Evolutionary conservation across 106 monocot species (phyloP).

Genomic region (Acanthochlamys bracteata): DNA sequence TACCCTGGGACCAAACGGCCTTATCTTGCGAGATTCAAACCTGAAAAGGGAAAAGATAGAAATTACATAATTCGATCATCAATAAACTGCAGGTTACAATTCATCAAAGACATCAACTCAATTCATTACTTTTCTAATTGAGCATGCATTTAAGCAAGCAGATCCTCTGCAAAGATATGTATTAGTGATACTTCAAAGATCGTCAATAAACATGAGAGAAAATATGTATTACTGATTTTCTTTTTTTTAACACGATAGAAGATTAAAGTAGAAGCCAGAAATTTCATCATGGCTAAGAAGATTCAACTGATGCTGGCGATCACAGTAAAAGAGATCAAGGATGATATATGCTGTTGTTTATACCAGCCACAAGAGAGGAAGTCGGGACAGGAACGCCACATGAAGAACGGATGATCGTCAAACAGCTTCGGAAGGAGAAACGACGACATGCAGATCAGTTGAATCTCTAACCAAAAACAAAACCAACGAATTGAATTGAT

Average conservation of each 20-base stretch:
- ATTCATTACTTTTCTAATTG: neutral
- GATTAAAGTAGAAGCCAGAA: too few relatives aligned
- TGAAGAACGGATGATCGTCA: constrained; percentile 28
- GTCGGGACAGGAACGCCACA: constrained; percentile 66
- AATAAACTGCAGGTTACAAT: neutral
- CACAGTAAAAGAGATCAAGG: neutral
- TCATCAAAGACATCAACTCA: neutral
- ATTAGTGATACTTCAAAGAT: too few relatives aligned
- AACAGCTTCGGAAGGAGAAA: neutral
- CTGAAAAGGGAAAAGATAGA: constrained; percentile 15
- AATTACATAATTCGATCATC: neutral
- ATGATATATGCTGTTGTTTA: neutral
- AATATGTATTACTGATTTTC: too few relatives aligned
- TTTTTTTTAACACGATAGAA: too few relatives aligned
- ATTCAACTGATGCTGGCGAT: neutral
- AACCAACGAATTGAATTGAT: too few relatives aligned
- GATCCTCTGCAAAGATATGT: too few relatives aligned
- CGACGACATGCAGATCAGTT: neutral
- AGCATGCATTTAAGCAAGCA: too few relatives aligned
- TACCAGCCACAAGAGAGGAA: constrained; percentile 78
- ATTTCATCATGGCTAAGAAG: neutral
- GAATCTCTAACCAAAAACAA: too few relatives aligned
- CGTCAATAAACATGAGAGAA: too few relatives aligned
- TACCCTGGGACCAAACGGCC: constrained; percentile 76
- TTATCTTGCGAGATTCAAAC: constrained; percentile 62